Base-by-base conservation (phyloP, 768 basidiomycete species). In the Filobasidium wieringae region DNA sequence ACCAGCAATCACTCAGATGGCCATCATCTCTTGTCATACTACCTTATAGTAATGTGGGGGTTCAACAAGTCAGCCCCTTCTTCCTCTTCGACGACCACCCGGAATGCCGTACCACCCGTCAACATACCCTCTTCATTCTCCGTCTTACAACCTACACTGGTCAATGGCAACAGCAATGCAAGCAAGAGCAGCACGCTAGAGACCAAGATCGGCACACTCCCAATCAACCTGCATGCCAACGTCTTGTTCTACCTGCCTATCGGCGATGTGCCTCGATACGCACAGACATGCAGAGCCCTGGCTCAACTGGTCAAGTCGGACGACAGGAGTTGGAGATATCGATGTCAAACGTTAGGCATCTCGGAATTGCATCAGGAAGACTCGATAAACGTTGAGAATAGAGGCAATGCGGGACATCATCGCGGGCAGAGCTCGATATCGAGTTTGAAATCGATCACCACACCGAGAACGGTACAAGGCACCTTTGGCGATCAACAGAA, bases 181-280 rank as follows among this genome's bases (percentile, higher is more conserved):
- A 12, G 54, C 29, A 50, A 57, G 34, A 63, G 36, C 30, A 51
- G 60, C 55, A 45, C 68, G 40, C 50, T 58, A 19, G 64, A 63
- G 26, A 72, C 65, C 24, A 77, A 79, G 62, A 81, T 93, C 52
- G 93, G 93, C 9, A 81, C 80, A 27, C 81, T 95, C 12, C 90
- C 93, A 4, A 78, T 80, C 19, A 83, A 84, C 60, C 75, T 93
- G 4, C 86, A 92, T 68, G 75, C 87, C 26, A 76, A 84, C 43
- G 78, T 96, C 60, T 77, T 95, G 61, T 75, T 79, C 2, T 80
- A 82, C 69, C 77, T 92, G 26, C 83, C 90, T 7, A 73, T 97
- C 17, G 82, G 86, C 17, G 90, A 93, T 71, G 71, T 95, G 22
- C 83, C 87, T 1, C 78, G 82, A 0, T 88, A 92, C 64, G 82